Evolutionary conservation across 2,329 filamentous ascomycete genomes (phyloP), one percentile per base, ranked within the genome.

Genomic region (Colletotrichum sublineola): DNA sequence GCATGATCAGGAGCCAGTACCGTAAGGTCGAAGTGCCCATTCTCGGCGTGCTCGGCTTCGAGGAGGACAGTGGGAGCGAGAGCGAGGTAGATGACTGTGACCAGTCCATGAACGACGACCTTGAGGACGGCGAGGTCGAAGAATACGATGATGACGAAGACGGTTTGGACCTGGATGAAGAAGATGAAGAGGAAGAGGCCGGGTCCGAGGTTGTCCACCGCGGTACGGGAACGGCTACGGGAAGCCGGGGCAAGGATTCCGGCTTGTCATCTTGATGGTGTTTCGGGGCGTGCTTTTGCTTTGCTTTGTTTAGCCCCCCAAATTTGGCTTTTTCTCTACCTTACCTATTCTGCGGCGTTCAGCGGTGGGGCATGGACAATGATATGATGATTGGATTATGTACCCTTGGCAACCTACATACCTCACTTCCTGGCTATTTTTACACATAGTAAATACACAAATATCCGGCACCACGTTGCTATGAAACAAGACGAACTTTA

Each of bases 1-100:
- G 84, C 73, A 78, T 86, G 71, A 86, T 86, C 78, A 84, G 82
- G 77, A 86, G 83, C 75, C 84, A 86, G 76, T 80, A 85, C 74
- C 81, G 82, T 60, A 81, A 82, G 76, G 81, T 85, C 46, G 83
- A 86, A 68, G 82, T 86, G 72, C 84, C 84, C 52, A 77, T 86
- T 68, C 78, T 86, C 77, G 84, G 85, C 14, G 79, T 83, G 8
- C 76, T 86, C 69, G 82, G 81, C 64, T 84, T 86, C 74, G 83
- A 85, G 42, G 80, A 84, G 71, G 84, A 84, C 72, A 83, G 81
- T 56, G 83, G 84, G 60, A 83, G 79, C 52, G 76, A 75, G 48
- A 76, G 69, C 38, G 77, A 78, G 14, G 63, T 74, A 50, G 73
- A 76, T 3, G 75, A 75, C 15, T 71, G 74, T 2, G 77, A 76